Evolutionary conservation across 352 stramenopile species (phyloP), one percentile per base, ranked within the genome.

Genomic region (Pythium vanterpoolii): DNA sequence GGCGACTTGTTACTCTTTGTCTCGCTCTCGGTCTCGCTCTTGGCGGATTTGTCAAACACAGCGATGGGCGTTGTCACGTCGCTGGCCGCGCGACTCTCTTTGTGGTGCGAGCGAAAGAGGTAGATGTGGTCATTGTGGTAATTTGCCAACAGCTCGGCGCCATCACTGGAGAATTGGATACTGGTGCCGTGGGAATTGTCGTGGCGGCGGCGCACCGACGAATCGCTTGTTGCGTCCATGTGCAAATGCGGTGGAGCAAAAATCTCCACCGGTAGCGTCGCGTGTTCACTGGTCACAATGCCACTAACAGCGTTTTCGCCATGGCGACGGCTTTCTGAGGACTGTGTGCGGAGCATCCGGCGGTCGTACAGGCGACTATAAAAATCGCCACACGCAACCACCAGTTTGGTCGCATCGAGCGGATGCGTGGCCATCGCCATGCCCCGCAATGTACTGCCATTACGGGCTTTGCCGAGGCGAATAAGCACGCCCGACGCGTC

Each of bases 101-200:
- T 38, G 38, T 61, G 49, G 53, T 79, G 71, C 16, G 89, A 74
- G 43, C 77, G 69, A 54, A 90, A 94, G 43, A 92, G 45, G 46
- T 94, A 94, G 57, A 94, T 91, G 39, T 94, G 81, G 44, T 94
- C 85, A 53, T 86, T 90, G 65, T 94, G 85, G 48, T 94, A 94
- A 60, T 89, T 93, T 9, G 82, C 73, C 16, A 94, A 69, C 14
- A 94, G 63, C 43, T 93, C 71, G 0, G 71, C 63, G 16, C 85
- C 85, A 36, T 91, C 74, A 50, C 57, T 79, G 50, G 69, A 91
- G 59, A 91, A 94, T 58, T 87, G 81, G 54, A 94, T 87, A 55
- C 83, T 93, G 21, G 85, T 94, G 14, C 83, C 79, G 53, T 94
- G 81, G 6, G 71, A 73, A 48, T 81, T 74, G 10, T 86, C 74